phyloP scores from a whole-genome alignment of 2,329 filamentous ascomycete species.

The Arthrobotrys sinensis region DNA sequence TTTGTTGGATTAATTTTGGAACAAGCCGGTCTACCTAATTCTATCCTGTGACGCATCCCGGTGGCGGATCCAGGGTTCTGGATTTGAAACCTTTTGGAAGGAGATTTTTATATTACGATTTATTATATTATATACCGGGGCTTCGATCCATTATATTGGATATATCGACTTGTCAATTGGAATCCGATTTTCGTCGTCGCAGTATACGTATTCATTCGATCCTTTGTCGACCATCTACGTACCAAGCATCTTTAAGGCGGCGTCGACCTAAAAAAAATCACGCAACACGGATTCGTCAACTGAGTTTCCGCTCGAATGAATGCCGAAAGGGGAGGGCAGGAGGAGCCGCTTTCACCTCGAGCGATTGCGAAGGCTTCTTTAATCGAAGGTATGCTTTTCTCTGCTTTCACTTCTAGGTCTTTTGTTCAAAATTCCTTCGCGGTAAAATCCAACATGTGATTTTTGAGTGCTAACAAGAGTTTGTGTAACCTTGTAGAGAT shows the following conservation, averaged over 20 bases:
- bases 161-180: no score
- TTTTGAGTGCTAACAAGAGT: conserved; percentile 2
- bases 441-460: conserved; percentile 8
- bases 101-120: background rate
- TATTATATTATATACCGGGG: background rate
- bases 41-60: background rate
- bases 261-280: conserved; percentile 15
- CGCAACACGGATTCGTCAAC: conserved; percentile 31
- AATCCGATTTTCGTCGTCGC: background rate
- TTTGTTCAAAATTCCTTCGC: background rate
- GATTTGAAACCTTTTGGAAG: background rate
- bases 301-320: conserved; percentile 38
- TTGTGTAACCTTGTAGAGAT: conserved; percentile 36
- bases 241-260: no score
- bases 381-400: conserved; percentile 48
- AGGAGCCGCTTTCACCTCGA: conserved; percentile 60
- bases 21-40: no score
- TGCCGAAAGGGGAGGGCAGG: conserved; percentile 53
- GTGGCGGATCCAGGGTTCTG: background rate
- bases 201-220: background rate
- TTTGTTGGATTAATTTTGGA: conserved; percentile 5
- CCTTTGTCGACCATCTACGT: no score
- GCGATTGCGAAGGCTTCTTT: conserved; percentile 56
- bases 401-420: background rate
- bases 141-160: background rate